A percentile compares a stretch with the other conserved stretches of the same genome.
phyloP scores from a whole-genome alignment of 495 filamentous ascomycete species.

The Rostrohypoxylon terebratum region DNA sequence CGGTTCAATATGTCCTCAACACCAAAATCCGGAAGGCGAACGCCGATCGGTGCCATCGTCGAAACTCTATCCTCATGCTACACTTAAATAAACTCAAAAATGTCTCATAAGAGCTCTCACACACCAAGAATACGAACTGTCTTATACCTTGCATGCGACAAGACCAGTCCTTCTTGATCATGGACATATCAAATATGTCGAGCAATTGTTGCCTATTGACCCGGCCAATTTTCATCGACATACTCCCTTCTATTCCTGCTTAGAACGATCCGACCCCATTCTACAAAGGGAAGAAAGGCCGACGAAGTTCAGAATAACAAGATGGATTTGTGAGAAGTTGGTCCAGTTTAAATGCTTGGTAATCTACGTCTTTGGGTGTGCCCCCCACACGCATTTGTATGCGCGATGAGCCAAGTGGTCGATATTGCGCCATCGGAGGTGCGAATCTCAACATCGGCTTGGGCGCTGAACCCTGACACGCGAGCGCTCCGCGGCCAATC shows the following conservation, averaged over 20 bases:
- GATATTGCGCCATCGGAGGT: conserved; percentile 75
- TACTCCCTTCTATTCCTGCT: neutral
- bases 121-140: neutral
- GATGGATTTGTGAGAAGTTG: neutral
- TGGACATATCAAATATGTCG: neutral
- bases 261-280: neutral
- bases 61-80: neutral
- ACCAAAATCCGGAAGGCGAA: neutral
- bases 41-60: neutral
- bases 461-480: conserved; percentile 8
- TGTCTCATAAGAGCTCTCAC: neutral
- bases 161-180: neutral
- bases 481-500: conserved; percentile 28
- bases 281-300: conserved; percentile 7
- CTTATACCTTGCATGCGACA: neutral
- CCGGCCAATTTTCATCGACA: neutral
- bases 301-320: conserved; percentile 3
- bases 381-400: conserved; percentile 23
- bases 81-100: neutral
- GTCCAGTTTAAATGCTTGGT: neutral
- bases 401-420: conserved; percentile 57
- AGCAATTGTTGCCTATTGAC: neutral
- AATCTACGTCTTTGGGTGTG: neutral
- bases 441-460: conserved; percentile 57
- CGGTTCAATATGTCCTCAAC: neutral